Conservation (phyloP, 495 filamentous ascomycete species). For the Hypoxylon fuscum region DNA sequence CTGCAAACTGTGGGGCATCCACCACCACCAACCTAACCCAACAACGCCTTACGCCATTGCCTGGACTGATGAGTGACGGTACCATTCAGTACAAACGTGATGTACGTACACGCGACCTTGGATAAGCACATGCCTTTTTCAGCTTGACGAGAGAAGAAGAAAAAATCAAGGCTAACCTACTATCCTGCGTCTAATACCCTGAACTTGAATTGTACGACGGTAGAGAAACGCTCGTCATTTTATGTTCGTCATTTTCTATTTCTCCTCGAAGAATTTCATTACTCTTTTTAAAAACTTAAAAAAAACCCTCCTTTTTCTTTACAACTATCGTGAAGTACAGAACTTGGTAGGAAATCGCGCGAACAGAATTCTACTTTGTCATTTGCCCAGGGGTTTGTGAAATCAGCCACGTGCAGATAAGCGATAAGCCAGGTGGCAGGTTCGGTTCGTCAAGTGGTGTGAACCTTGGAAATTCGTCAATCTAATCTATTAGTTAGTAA, state of each 20-base stretch:
- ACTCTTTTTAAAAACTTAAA: no score
- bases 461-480: conserved; percentile 11
- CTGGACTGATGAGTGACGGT: conserved; percentile 14
- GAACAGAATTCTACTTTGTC: no score
- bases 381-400: not conserved
- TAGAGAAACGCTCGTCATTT: no score
- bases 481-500: conserved; percentile 10
- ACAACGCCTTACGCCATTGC: conserved; percentile 32
- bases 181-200: no score
- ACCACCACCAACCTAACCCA: not conserved
- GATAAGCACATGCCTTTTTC: conserved; percentile 32
- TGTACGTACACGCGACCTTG: conserved; percentile 35
- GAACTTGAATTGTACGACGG: no score
- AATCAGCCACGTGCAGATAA: conserved; percentile 33
- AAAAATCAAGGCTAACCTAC: not conserved
- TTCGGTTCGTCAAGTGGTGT: conserved; percentile 18
- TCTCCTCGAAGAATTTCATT: no score
- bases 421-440: conserved; percentile 44
- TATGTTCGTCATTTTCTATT: no score
- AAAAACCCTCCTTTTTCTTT: no score
- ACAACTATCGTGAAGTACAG: no score
- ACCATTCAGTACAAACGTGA: conserved; percentile 28
- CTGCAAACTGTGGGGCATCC: conserved; percentile 4
- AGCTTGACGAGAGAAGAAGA: conserved; percentile 2
- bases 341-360: no score